These are phyloP conservation scores for Penicillium nucicola DNA, from an alignment of 495 filamentous ascomycete species.

Conservation along the genomic window DNA sequence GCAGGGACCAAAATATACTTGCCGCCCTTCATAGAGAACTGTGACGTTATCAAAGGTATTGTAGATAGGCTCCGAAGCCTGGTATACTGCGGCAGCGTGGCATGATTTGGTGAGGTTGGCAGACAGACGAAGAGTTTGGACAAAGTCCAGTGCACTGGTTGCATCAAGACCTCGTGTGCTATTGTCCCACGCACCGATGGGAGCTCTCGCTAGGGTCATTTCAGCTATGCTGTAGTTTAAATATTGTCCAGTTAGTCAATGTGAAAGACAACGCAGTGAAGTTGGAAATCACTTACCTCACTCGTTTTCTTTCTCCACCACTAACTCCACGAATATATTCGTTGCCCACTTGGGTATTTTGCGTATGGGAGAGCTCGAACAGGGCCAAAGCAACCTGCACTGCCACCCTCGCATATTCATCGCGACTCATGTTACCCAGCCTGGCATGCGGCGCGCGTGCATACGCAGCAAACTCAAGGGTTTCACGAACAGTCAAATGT, in stretches of 20 bases:
- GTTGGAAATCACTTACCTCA: conserved; percentile 24
- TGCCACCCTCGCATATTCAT: conserved; percentile 44
- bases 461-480: conserved; percentile 59
- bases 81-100: conserved; percentile 80
- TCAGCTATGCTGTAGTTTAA: conserved; percentile 45
- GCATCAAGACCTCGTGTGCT: conserved; percentile 81
- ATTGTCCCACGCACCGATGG: conserved; percentile 80
- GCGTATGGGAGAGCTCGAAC: conserved; percentile 55
- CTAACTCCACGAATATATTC: conserved; percentile 64
- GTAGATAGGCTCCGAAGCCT: conserved; percentile 85
- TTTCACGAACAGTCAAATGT: conserved; percentile 64
- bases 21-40: conserved; percentile 60
- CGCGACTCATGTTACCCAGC: conserved; percentile 39
- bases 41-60: conserved; percentile 58
- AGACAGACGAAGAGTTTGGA: conserved; percentile 67
- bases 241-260: too few relatives aligned
- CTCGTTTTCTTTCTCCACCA: conserved; percentile 77
- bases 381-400: conserved; percentile 60
- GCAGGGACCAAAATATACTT: conserved; percentile 67
- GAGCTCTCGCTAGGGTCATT: conserved; percentile 64
- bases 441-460: conserved; percentile 47
- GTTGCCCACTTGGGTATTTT: conserved; percentile 47
- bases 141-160: conserved; percentile 70
- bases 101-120: conserved; percentile 70
- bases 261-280: too few relatives aligned